phyloP scores from a whole-genome alignment of 2,329 filamentous ascomycete genomes.

The Eurotiales sp. region DNA sequence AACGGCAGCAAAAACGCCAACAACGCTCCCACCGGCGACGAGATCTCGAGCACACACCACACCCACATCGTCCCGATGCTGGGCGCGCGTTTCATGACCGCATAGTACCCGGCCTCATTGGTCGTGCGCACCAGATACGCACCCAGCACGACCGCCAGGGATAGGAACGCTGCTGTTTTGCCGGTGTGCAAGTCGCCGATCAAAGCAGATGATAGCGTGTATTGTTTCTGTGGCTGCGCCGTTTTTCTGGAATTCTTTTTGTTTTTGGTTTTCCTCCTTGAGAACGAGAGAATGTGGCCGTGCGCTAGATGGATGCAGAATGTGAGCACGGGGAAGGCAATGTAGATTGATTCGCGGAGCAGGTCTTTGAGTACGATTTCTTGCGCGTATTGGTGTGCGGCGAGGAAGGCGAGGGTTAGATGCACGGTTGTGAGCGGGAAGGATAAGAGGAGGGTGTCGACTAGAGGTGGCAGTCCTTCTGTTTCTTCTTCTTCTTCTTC shows the following conservation, averaged over 20 bases:
- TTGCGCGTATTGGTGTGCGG: constrained; percentile 46
- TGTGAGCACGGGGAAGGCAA: constrained; percentile 41
- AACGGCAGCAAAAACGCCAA: constrained; percentile 48
- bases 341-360: constrained; percentile 32
- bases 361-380: constrained; percentile 29
- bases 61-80: constrained; percentile 86
- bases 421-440: constrained; percentile 42
- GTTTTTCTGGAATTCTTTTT: constrained; percentile 12
- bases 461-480: constrained; percentile 31
- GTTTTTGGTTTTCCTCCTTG: not conserved
- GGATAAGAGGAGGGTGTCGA: constrained; percentile 43
- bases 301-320: constrained; percentile 44
- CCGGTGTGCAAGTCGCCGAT: constrained; percentile 17
- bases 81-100: constrained; percentile 89
- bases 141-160: constrained; percentile 48
- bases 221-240: not conserved
- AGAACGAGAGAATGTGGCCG: constrained; percentile 35
- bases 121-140: constrained; percentile 78
- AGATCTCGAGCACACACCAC: constrained; percentile 86
- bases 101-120: constrained; percentile 76
- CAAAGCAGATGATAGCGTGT: not conserved
- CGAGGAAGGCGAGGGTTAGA: constrained; percentile 44
- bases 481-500: constrained; percentile 7
- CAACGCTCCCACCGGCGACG: constrained; percentile 62
- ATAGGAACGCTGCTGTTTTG: constrained; percentile 32